A percentile compares a stretch with the other conserved stretches of the same genome.
phyloP scores from a whole-genome alignment of 108 stramenopile species.

The Nitzschia sp. region DNA sequence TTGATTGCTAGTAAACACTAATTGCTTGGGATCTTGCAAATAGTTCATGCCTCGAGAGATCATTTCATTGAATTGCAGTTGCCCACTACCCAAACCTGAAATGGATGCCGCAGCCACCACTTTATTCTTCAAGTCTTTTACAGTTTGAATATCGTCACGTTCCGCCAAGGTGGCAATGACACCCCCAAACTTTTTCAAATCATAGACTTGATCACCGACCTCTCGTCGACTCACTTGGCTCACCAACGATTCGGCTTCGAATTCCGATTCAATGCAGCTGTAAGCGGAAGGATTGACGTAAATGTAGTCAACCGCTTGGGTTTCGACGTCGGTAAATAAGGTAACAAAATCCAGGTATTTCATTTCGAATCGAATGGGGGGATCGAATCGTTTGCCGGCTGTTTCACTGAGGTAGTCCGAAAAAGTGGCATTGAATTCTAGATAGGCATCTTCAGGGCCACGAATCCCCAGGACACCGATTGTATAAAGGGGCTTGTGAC shows the following conservation, averaged over 20 bases:
- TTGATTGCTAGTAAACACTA: conserved; percentile 45
- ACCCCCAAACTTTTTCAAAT: conserved; percentile 43
- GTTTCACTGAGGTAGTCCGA: conserved; percentile 33
- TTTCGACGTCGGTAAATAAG: conserved; percentile 9
- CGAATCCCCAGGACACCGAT: conserved; percentile 47
- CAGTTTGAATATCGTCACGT: conserved; percentile 17
- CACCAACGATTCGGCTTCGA: conserved; percentile 34
- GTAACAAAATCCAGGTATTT: conserved; percentile 20
- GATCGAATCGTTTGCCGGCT: conserved; percentile 38
- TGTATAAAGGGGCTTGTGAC: conserved; percentile 21
- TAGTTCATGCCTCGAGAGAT: conserved; percentile 28
- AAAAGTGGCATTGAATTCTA: conserved; percentile 43
- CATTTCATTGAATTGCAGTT: conserved; percentile 45
- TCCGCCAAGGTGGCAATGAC: conserved; percentile 21
- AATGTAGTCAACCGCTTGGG: conserved; percentile 27
- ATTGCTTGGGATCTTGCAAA: conserved; percentile 39
- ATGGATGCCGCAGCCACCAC: conserved; percentile 36
- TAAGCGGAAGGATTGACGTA: conserved; percentile 48
- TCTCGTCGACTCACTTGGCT: conserved; percentile 24
- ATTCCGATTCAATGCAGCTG: conserved; percentile 41
- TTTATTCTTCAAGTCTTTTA: conserved; percentile 32
- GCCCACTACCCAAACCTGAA: conserved; percentile 41
- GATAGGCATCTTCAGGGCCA: conserved; percentile 29
- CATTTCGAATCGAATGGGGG: conserved; percentile 32
- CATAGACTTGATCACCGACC: conserved; percentile 27